Base-by-base conservation (phyloP, 139 green algal species). In the Coelastrella sp. region DNA sequence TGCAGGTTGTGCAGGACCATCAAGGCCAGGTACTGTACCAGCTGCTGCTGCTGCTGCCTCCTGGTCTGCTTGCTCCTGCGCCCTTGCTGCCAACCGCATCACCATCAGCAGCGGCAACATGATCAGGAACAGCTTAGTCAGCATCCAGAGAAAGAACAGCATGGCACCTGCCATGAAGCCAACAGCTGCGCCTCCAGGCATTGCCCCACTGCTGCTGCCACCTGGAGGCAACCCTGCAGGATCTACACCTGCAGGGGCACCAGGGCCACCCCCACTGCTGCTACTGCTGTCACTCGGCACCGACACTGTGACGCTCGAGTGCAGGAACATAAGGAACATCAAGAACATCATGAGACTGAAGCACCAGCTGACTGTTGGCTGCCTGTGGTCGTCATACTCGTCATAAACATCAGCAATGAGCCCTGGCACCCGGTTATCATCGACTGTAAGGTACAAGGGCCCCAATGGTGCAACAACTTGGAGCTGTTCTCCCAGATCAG, bases 281-380 rank as follows among this genome's bases (percentile, higher is more conserved):
- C 77, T n/a, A 7, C 37, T 62, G 21, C 77, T 43, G 34, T 23
- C 35, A 34, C 37, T 48, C 30, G 79, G 37, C 35, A 72, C 43
- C 23, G 78, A 45, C 2, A 84, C 25, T 6, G 41, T 64, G 40
- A 85, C 41, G 0, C 17, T 86, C 50, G 38, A 62, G 32, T 81
- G 81, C 27, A 86, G 64, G 35, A 86, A 50, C 81, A 86, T 66
- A 48, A 76, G 73, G 37, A 86, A 68, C 53, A 86, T 50, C n/a
- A 81, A 37, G 27, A 86, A 73, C 51, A 76, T 81, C 81, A 86
- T 66, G 35, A 81, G 27, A 5, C 43, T 57, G 50, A 73, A 59
- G 43, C 50, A 81, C 81, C 68, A 86, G 68, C 35, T 68, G 17
- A 80, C 68, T 21, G 68, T 81, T 7, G 81, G 68, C 69, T 71